A percentile compares a stretch with the other conserved stretches of the same genome.
These are phyloP conservation scores for Boletus sensibilis DNA, from an alignment of 768 basidiomycete genomes.

Conservation along the genomic window DNA sequence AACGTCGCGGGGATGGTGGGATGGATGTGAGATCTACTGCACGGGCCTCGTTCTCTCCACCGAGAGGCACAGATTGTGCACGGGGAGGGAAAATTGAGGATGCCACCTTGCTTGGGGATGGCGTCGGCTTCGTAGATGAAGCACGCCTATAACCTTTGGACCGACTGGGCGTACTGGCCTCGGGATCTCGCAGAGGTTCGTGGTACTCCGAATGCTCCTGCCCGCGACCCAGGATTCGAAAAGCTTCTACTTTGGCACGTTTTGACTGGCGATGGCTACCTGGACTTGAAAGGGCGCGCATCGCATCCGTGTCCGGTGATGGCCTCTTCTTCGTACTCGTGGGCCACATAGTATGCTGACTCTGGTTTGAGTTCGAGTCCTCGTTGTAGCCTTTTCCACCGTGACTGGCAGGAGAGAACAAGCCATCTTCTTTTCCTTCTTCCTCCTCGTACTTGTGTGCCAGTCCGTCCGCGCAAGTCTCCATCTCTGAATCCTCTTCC, in stretches of 20 bases:
- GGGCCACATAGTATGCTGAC: conserved; percentile 3
- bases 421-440: conserved; percentile 38
- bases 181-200: conserved; percentile 23
- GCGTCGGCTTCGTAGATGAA: conserved; percentile 22
- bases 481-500: neutral
- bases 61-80: conserved; percentile 32
- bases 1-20: conserved; percentile 28
- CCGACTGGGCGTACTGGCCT: conserved; percentile 2
- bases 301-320: conserved; percentile 28
- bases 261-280: conserved; percentile 21
- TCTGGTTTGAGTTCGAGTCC: neutral
- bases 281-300: conserved; percentile 11
- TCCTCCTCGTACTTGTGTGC: conserved; percentile 8
- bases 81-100: conserved; percentile 18
- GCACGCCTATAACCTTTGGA: conserved; percentile 13
- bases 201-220: conserved; percentile 17
- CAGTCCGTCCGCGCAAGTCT: neutral
- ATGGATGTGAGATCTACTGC: conserved; percentile 24
- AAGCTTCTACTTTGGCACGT: conserved; percentile 26
- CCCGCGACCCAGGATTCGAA: conserved; percentile 11
- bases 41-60: conserved; percentile 8
- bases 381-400: neutral
- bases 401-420: conserved; percentile 28
- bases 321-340: conserved; percentile 27
- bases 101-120: conserved; percentile 15